Evolutionary conservation across 805 yeast species (phyloP).

Genomic region (Myxozyma nipponensis): DNA sequence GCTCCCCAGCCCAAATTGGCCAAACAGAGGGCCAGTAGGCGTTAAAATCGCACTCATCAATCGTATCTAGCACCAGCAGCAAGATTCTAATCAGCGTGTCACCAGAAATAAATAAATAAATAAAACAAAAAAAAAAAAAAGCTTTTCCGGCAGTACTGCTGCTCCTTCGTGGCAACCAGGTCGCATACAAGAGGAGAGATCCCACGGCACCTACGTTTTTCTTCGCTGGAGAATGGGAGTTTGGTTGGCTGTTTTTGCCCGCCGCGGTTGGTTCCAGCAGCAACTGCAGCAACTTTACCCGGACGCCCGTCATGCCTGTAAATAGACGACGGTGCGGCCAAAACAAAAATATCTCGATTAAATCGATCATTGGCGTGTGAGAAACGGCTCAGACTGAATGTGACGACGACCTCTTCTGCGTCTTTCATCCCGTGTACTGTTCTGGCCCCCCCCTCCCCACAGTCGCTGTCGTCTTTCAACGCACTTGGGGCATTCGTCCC

Average conservation of each 20-base stretch:
- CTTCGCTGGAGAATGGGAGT: neutral
- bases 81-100: neutral
- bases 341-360: too few species aligned
- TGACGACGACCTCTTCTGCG: too few species aligned
- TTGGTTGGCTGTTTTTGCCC: neutral
- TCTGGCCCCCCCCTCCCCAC: too few species aligned
- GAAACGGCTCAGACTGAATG: too few species aligned
- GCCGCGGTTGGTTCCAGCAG: neutral
- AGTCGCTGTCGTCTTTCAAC: too few species aligned
- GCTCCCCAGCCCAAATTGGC: slow-evolving; percentile 7
- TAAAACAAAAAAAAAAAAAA: neutral
- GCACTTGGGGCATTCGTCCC: too few species aligned
- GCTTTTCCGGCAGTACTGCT: neutral
- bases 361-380: too few species aligned
- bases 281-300: neutral
- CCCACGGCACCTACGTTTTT: too few species aligned
- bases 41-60: slow-evolving; percentile 28
- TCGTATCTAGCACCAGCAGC: too few species aligned
- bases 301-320: neutral
- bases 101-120: neutral
- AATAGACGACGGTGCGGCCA: neutral
- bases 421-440: too few species aligned
- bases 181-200: too few species aligned
- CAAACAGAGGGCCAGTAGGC: slow-evolving; percentile 20
- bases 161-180: too few species aligned